Evolutionary conservation across 306 rosid species (phyloP), one percentile per base, ranked within the genome.

Genomic region (Citrullus amarus): DNA sequence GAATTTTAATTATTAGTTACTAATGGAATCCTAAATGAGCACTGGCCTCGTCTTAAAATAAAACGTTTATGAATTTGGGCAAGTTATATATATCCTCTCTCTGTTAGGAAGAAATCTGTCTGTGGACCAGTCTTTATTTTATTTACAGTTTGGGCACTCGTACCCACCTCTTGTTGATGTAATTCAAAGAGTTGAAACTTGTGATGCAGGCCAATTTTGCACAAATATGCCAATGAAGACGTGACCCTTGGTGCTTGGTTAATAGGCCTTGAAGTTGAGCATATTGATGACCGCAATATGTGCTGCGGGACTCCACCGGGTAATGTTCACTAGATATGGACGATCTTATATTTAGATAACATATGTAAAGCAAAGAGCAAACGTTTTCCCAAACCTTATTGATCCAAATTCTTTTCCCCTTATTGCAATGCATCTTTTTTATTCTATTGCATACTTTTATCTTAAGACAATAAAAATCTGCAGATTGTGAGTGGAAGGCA

Each of bases 291-390:
- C 30, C 97, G 96, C 75, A 95, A 80, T 79, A 95, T 95, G 99
- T 95, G 99, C 82, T 95, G 99, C 56, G 97, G 99, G 34, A 92
- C 99, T 50, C 99, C 99, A 68, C 99, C 99, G 83, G 99, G 99
- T 95, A 90, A 77, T 18, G 30, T 80, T 82, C 22, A 2, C 56
- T 77, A 65, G 78, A 38, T 8, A 18, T 17, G 48, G 18, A 30
- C 0, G 20, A 48, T 6, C 43, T 60, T 22, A 28, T 76, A 20
- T 17, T 58, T 22, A 76, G 15, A 43, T 20, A 41, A 13, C 12
- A 59, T 25, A 43, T 5, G n/a, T 28, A 4, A 69, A 22, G 75
- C 41, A 22, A 71, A 48, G 22, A 71, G 16, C 76, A 22, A 48
- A 48, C 25, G 30, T 25, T 71, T 61, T 13, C 66, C 41, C 41